Conservation (phyloP, 73 alveolate genomes). For the Paramecium pentaurelia region DNA sequence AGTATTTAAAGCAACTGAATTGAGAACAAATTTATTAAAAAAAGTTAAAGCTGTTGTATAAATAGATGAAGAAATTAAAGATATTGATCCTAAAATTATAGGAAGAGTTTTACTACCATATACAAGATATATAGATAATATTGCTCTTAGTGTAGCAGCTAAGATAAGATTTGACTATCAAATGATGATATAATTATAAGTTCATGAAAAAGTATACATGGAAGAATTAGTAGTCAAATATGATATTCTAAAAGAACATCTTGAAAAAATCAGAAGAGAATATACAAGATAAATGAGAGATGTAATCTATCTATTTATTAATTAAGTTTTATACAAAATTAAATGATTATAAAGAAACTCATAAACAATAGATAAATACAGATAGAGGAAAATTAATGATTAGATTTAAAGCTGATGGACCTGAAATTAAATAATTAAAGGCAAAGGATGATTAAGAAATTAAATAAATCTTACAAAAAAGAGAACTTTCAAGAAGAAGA, state of each 20-base stretch:
- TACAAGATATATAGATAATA: background rate
- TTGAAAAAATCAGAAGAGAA: background rate
- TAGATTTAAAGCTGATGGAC: background rate
- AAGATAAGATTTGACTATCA: slow-evolving; percentile 31
- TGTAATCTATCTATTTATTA: background rate
- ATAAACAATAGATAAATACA: background rate
- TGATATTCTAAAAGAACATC: background rate
- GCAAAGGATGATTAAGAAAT: background rate
- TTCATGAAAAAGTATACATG: background rate
- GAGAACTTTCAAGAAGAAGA: background rate
- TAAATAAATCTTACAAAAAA: background rate
- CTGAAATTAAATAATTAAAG: background rate
- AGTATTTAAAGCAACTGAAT: background rate
- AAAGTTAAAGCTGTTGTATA: background rate
- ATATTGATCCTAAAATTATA: background rate
- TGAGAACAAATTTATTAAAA: background rate
- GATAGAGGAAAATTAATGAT: slow-evolving; percentile 36
- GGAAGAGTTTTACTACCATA: slow-evolving; percentile 8
- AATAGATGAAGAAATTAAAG: slow-evolving; percentile 11
- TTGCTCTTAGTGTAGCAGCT: background rate
- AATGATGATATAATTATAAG: background rate
- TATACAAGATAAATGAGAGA: background rate
- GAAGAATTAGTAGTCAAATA: background rate
- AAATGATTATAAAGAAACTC: background rate
- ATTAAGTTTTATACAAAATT: background rate